These are phyloP conservation scores for Boletus eberwhitei DNA, from an alignment of 768 basidiomycete species.

Conservation along the genomic window DNA sequence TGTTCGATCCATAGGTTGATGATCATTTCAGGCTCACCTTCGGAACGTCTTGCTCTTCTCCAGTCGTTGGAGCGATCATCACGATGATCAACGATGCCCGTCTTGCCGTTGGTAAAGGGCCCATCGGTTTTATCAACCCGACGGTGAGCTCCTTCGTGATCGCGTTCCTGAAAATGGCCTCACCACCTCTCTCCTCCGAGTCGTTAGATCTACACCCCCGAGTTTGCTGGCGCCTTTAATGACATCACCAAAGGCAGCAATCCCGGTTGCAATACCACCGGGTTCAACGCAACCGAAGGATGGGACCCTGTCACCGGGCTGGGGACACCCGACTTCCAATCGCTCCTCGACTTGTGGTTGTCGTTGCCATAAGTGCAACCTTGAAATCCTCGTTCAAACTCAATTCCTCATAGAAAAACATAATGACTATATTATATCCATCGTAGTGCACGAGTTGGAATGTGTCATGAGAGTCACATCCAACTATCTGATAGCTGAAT, in stretches of 20 bases:
- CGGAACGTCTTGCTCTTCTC: background rate
- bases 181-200: no score
- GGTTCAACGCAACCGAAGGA: conserved; percentile 30
- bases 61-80: background rate
- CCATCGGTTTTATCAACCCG: background rate
- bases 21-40: background rate
- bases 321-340: background rate
- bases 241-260: conserved; percentile 47
- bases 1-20: background rate
- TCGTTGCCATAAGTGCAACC: background rate
- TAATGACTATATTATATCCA: no score
- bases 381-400: background rate
- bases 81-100: background rate
- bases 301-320: conserved; percentile 48
- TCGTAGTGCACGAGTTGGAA: no score
- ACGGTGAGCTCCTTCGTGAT: background rate
- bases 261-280: conserved; percentile 39
- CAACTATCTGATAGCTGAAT: no score
- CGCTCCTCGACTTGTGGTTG: background rate
- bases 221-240: conserved; percentile 16
- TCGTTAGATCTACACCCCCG: background rate
- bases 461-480: no score
- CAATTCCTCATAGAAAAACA: background rate
- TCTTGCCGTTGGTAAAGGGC: background rate
- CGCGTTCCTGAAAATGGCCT: background rate